Percentiles rank a stretch among this genome's conserved stretches.
These are phyloP conservation scores for Mycena filopes DNA, from an alignment of 768 basidiomycete genomes.

Conservation along the genomic window DNA sequence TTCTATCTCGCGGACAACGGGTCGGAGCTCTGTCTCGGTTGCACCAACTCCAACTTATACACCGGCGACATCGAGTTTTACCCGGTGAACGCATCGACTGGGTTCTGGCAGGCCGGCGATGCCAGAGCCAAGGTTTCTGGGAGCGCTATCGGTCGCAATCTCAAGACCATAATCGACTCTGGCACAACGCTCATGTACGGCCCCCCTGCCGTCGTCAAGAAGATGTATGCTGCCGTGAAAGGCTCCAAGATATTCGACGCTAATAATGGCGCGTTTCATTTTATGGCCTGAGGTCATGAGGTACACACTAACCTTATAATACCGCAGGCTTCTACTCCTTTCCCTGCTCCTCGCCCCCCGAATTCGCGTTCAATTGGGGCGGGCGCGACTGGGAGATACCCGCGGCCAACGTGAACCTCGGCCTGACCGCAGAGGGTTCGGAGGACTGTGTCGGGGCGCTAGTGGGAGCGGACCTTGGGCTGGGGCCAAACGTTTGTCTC, in stretches of 20 bases:
- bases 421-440: conserved; percentile 52
- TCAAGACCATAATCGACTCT: not conserved
- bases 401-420: conserved; percentile 50
- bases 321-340: not conserved
- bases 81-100: not conserved
- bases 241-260: not conserved
- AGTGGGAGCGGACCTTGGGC: conserved; percentile 30
- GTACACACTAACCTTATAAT: too few relatives aligned
- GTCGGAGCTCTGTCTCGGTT: not conserved
- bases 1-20: not conserved
- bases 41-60: not conserved
- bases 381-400: conserved; percentile 52
- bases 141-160: not conserved
- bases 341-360: conserved; percentile 37
- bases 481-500: not conserved
- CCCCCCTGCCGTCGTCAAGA: not conserved
- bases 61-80: not conserved
- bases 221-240: not conserved
- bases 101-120: not conserved
- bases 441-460: conserved; percentile 62
- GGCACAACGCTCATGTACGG: not conserved
- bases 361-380: conserved; percentile 48
- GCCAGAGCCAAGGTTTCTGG: not conserved
- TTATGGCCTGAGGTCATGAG: too few relatives aligned
- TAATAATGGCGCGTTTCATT: not conserved